These are phyloP conservation scores for Trichosporon asahii DNA, from an alignment of 1,284 basidiomycete genomes.

Conservation along the genomic window DNA sequence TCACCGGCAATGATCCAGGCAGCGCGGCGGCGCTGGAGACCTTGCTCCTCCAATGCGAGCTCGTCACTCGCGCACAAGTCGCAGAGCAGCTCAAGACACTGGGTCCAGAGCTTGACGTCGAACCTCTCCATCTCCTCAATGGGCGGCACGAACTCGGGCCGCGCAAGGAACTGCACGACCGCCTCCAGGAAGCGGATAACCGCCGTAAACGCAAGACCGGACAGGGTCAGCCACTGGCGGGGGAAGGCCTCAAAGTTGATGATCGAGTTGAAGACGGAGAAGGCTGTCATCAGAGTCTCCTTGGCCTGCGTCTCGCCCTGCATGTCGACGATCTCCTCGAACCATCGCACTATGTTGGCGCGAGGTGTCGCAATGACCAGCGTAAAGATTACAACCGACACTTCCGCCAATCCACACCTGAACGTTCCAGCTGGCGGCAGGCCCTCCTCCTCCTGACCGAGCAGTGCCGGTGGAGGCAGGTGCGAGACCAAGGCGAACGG, in stretches of 20 bases:
- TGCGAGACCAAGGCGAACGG: constrained; percentile 80
- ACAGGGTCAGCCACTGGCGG: constrained; percentile 85
- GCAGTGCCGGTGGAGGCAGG: constrained; percentile 59
- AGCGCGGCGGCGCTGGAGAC: constrained; percentile 75
- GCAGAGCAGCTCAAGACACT: constrained; percentile 75
- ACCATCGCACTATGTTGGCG: constrained; percentile 72
- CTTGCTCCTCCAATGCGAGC: constrained; percentile 78
- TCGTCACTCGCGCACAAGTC: constrained; percentile 84
- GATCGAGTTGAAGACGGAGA: constrained; percentile 77
- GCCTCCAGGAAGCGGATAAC: constrained; percentile 84
- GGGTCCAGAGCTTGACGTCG: constrained; percentile 74
- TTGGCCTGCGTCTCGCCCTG: constrained; percentile 78
- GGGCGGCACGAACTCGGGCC: constrained; percentile 72
- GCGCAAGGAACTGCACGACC: constrained; percentile 68
- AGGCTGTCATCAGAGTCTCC: constrained; percentile 68
- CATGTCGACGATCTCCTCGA: constrained; percentile 75
- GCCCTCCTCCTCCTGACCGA: constrained; percentile 32
- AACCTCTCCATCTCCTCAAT: constrained; percentile 65
- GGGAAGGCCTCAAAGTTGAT: constrained; percentile 87
- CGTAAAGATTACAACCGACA: constrained; percentile 77
- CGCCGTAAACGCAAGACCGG: constrained; percentile 82
- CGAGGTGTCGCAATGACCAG: constrained; percentile 74
- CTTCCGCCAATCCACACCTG: constrained; percentile 79
- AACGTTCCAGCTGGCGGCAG: constrained; percentile 57
- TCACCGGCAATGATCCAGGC: constrained; percentile 96